Percentiles rank a stretch among this genome's conserved stretches.
Evolutionary conservation across 768 basidiomycete species (phyloP).

Genomic region (Russula griseocarnosa): DNA sequence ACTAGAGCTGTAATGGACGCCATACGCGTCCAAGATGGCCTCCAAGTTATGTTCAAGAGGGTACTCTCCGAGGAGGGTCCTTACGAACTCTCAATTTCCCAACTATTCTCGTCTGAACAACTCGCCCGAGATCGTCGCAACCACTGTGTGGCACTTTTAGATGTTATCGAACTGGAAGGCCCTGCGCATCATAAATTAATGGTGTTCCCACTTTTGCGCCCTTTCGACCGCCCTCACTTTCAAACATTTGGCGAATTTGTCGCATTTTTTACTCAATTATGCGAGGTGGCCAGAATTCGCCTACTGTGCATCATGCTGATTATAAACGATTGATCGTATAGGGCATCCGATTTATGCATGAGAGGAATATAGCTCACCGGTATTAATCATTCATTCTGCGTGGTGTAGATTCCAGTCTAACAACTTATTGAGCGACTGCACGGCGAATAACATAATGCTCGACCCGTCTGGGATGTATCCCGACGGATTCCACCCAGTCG

Average conservation of each 20-base stretch:
- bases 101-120: slow-evolving; percentile 19
- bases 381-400: slow-evolving; percentile 27
- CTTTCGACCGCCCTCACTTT: slow-evolving; percentile 33
- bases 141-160: slow-evolving; percentile 32
- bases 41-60: slow-evolving; percentile 21
- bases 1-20: slow-evolving; percentile 25
- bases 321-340: neutral
- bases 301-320: neutral
- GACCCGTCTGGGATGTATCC: slow-evolving; percentile 34
- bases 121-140: slow-evolving; percentile 32
- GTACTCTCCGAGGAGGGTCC: slow-evolving; percentile 11
- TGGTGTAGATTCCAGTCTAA: neutral
- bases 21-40: slow-evolving; percentile 3
- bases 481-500: slow-evolving; percentile 33
- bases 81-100: slow-evolving; percentile 16
- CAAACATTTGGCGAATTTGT: slow-evolving; percentile 38
- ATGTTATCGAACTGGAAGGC: slow-evolving; percentile 27
- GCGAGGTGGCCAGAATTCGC: slow-evolving; percentile 34
- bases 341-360: slow-evolving; percentile 32
- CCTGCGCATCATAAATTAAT: slow-evolving; percentile 27
- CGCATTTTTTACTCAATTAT: slow-evolving; percentile 35
- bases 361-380: slow-evolving; percentile 32
- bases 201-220: slow-evolving; percentile 37
- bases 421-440: slow-evolving; percentile 17
- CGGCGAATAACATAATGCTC: slow-evolving; percentile 32